Evolutionary conservation across 192 early-diverging fungal genomes (phyloP).

Genomic region (Backusella psychrophila): DNA sequence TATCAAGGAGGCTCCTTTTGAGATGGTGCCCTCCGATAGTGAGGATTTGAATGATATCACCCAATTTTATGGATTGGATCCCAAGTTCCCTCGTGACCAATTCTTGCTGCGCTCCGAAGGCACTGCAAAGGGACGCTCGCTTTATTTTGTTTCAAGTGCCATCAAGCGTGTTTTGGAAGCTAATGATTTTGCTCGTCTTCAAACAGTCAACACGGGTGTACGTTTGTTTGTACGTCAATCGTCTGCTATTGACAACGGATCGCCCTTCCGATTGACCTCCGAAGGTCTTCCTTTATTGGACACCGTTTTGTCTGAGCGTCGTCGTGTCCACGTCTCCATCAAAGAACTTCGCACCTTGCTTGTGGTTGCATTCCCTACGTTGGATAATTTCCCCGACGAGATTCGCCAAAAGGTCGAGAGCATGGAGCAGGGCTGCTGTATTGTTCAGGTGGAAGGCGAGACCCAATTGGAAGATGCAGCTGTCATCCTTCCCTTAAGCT

Average conservation of each 20-base stretch:
- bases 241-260: constrained; percentile 47
- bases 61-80: constrained; percentile 74
- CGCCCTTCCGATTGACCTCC: constrained; percentile 63
- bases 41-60: constrained; percentile 53
- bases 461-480: constrained; percentile 3
- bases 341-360: constrained; percentile 51
- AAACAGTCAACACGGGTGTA: constrained; percentile 94
- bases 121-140: constrained; percentile 58
- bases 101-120: constrained; percentile 88
- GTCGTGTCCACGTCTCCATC: constrained; percentile 44
- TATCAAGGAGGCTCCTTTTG: constrained; percentile 83
- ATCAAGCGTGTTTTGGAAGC: constrained; percentile 73
- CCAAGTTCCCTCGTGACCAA: constrained; percentile 73
- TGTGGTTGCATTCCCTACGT: constrained; percentile 44
- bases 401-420: background rate
- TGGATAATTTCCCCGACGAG: constrained; percentile 30
- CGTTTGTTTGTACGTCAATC: constrained; percentile 79
- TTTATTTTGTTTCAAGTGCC: constrained; percentile 86
- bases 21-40: constrained; percentile 66
- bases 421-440: constrained; percentile 50
- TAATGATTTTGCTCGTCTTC: constrained; percentile 57
- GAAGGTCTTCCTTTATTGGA: constrained; percentile 67
- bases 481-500: constrained; percentile 33
- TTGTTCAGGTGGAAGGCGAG: constrained; percentile 45
- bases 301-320: constrained; percentile 46